phyloP scores from a whole-genome alignment of 2,329 filamentous ascomycete species.

The Pseudopyrenochaeta lycopersici region DNA sequence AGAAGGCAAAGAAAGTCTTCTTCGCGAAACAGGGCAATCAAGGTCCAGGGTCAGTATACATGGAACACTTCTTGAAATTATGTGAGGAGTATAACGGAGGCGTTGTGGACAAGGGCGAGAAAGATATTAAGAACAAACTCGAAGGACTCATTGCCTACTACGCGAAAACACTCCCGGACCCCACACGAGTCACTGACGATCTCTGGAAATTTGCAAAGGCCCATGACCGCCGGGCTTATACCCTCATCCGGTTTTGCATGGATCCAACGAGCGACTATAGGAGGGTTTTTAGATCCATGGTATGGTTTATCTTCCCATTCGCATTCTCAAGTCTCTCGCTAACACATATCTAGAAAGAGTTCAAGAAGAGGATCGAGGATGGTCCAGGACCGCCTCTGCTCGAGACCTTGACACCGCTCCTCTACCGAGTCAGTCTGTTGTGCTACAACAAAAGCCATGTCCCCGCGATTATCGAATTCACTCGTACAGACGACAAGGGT shows the following conservation, averaged over 20 bases:
- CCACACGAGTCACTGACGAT: conserved; percentile 75
- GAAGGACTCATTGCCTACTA: conserved; percentile 77
- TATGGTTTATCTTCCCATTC: conserved; percentile 19
- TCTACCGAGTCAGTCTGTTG: conserved; percentile 84
- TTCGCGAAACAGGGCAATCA: conserved; percentile 86
- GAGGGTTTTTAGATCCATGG: conserved; percentile 84
- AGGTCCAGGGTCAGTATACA: conserved; percentile 74
- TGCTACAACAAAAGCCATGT: conserved; percentile 96
- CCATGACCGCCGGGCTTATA: conserved; percentile 89
- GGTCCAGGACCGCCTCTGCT: conserved; percentile 71
- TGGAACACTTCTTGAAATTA: conserved; percentile 79
- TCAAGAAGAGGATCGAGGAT: conserved; percentile 80
- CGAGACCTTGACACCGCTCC: conserved; percentile 80
- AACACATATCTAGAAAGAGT: conserved; percentile 67
- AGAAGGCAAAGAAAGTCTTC: conserved; percentile 83
- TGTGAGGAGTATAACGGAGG: conserved; percentile 93
- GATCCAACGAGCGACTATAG: conserved; percentile 89
- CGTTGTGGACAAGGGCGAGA: conserved; percentile 74
- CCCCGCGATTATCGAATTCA: conserved; percentile 85
- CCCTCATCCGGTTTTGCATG: conserved; percentile 86
- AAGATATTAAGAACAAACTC: conserved; percentile 74
- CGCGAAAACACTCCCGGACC: conserved; percentile 78
- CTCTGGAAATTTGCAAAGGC: conserved; percentile 90
- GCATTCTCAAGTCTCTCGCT: too few species aligned
- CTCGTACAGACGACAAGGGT: conserved; percentile 81